phyloP scores from a whole-genome alignment of 1,284 basidiomycete species.

The Moniliophthora roreri region DNA sequence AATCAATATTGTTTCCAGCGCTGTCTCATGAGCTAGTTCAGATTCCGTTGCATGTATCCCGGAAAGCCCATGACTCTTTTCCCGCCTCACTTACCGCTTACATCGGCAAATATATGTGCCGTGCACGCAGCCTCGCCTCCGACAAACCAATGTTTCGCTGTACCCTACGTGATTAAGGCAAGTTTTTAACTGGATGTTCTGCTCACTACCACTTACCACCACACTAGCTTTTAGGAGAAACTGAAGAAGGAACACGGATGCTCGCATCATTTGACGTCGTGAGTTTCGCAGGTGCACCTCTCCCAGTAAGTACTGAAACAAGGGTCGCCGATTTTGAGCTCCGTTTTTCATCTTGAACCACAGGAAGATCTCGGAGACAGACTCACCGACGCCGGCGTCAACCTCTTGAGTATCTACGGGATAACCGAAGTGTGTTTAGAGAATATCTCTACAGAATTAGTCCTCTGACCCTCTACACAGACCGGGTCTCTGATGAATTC shows the following conservation, averaged over 20 bases:
- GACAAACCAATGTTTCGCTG: conserved; percentile 27
- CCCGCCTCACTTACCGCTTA: conserved; percentile 52
- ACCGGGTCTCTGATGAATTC: conserved; percentile 51
- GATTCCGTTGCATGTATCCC: conserved; percentile 18
- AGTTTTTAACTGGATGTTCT: conserved; percentile 36
- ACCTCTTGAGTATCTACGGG: conserved; percentile 55
- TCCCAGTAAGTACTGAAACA: conserved; percentile 25
- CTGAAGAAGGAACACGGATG: conserved; percentile 41
- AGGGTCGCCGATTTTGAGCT: background rate
- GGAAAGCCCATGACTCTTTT: conserved; percentile 35
- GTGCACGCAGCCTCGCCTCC: conserved; percentile 28
- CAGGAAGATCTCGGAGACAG: conserved; percentile 55
- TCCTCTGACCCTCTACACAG: conserved; percentile 15
- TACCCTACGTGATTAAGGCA: conserved; percentile 31
- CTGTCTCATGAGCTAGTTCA: background rate
- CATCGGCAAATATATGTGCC: conserved; percentile 45
- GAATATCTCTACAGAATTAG: background rate
- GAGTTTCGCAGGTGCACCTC: conserved; percentile 43
- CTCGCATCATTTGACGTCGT: conserved; percentile 52
- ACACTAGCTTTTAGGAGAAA: conserved; percentile 48
- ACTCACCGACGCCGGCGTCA: conserved; percentile 47
- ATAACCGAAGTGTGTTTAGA: conserved; percentile 33
- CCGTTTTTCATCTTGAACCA: conserved; percentile 14
- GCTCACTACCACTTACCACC: conserved; percentile 38
- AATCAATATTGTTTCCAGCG: conserved; percentile 5